phyloP scores from a whole-genome alignment of 106 monocot genomes.

The Dendrobium catenatum region DNA sequence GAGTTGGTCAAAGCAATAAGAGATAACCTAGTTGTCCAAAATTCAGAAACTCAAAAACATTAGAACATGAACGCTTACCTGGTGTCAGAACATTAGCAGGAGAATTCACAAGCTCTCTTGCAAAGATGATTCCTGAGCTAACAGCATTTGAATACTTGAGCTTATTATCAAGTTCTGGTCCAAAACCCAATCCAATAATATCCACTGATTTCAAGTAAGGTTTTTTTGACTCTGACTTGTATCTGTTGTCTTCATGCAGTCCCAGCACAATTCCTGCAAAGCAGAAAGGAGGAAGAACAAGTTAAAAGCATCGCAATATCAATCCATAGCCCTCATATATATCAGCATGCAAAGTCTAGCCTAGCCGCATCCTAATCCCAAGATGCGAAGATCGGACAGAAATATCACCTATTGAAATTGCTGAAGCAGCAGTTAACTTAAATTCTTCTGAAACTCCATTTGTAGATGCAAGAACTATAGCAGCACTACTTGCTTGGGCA shows the following conservation, averaged over 20 bases:
- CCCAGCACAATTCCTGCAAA: conserved; percentile 54
- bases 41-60: neutral
- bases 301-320: neutral
- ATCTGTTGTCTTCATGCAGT: conserved; percentile 62
- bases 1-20: neutral
- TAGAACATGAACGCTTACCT: conserved; percentile 23
- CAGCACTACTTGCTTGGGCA: conserved; percentile 51
- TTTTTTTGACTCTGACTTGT: conserved; percentile 67
- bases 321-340: neutral
- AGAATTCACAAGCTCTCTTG: conserved; percentile 76
- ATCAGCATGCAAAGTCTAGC: neutral
- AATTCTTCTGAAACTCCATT: conserved; percentile 24
- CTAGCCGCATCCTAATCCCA: neutral
- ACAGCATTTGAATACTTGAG: conserved; percentile 56
- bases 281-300: neutral
- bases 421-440: conserved; percentile 40
- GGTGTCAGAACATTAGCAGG: conserved; percentile 90
- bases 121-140: conserved; percentile 66
- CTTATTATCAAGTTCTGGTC: conserved; percentile 44
- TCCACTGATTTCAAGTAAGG: conserved; percentile 45
- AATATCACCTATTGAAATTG: conserved; percentile 44
- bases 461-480: conserved; percentile 50
- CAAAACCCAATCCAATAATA: conserved; percentile 64
- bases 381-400: neutral
- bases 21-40: no score